phyloP scores from a whole-genome alignment of 1,284 basidiomycete species.

The Ganoderma meredithae region DNA sequence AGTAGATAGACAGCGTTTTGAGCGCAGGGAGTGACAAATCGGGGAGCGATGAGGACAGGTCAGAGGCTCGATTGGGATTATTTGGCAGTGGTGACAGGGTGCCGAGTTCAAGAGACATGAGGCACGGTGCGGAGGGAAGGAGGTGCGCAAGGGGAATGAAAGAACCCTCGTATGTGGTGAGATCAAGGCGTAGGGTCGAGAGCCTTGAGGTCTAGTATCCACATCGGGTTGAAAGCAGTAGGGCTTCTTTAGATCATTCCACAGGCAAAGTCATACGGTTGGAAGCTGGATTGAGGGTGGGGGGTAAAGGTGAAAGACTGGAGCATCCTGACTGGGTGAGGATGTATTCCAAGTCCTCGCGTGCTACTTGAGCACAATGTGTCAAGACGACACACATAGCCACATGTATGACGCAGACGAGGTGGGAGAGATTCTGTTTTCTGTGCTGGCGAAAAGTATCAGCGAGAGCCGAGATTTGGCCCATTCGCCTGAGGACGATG shows the following conservation, averaged over 20 bases:
- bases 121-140: not conserved
- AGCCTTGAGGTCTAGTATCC: not conserved
- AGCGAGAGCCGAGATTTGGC: slow-evolving; percentile 10
- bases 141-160: not conserved
- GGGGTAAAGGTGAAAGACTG: not conserved
- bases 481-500: slow-evolving; percentile 14
- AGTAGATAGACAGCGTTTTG: not conserved
- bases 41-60: not conserved
- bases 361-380: not conserved
- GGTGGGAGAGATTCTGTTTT: not conserved
- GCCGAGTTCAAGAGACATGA: not conserved
- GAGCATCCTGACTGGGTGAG: not conserved
- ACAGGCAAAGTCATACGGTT: not conserved
- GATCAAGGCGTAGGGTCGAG: not conserved
- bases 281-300: not conserved
- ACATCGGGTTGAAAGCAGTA: not conserved
- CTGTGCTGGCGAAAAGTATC: not conserved
- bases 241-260: not conserved
- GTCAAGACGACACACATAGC: not conserved
- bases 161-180: not conserved
- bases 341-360: slow-evolving; percentile 4
- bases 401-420: not conserved
- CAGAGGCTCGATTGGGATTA: no score
- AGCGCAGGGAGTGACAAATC: not conserved
- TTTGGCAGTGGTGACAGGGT: not conserved